Conservation (phyloP, 805 yeast species). For the Kodamaea sagamina region DNA sequence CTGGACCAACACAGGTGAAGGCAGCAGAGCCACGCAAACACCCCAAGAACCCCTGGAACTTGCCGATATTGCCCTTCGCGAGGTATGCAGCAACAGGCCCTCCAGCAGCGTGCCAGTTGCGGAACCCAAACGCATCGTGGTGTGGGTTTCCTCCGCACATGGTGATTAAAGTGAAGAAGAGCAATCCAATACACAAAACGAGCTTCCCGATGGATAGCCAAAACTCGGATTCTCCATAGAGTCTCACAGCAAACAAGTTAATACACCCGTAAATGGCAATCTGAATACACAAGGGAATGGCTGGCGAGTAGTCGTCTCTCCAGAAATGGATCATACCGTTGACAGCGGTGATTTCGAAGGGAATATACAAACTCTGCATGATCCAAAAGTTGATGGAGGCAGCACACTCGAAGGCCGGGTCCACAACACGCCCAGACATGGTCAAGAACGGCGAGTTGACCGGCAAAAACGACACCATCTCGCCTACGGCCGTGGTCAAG, state of each 20-base stretch:
- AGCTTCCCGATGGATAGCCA: slow-evolving; percentile 38
- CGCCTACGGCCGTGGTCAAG: slow-evolving; percentile 35
- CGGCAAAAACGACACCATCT: slow-evolving; percentile 38
- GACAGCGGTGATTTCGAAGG: slow-evolving; percentile 46
- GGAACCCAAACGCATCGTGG: slow-evolving; percentile 47
- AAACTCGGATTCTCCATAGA: slow-evolving; percentile 41
- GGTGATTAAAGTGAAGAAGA: slow-evolving; percentile 36
- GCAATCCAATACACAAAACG: slow-evolving; percentile 32
- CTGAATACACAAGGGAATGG: slow-evolving; percentile 48
- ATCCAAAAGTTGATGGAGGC: slow-evolving; percentile 40
- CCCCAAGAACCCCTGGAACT: slow-evolving; percentile 28
- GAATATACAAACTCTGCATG: slow-evolving; percentile 49
- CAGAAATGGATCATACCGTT: slow-evolving; percentile 37
- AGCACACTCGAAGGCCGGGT: slow-evolving; percentile 37
- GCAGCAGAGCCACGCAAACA: slow-evolving; percentile 28
- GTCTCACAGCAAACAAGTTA: slow-evolving; percentile 34
- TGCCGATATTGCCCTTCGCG: slow-evolving; percentile 57
- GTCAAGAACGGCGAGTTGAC: slow-evolving; percentile 38
- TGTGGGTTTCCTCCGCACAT: slow-evolving; percentile 51
- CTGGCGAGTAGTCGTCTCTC: slow-evolving; percentile 33
- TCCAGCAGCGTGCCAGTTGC: slow-evolving; percentile 44
- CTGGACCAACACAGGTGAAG: slow-evolving; percentile 47
- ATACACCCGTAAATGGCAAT: slow-evolving; percentile 35
- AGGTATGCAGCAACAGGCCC: slow-evolving; percentile 44
- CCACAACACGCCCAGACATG: slow-evolving; percentile 30